Percentiles rank a stretch among this genome's conserved stretches.
These are phyloP conservation scores for Colletotrichum sp. DNA, from an alignment of 2,329 filamentous ascomycete species.

Conservation along the genomic window DNA sequence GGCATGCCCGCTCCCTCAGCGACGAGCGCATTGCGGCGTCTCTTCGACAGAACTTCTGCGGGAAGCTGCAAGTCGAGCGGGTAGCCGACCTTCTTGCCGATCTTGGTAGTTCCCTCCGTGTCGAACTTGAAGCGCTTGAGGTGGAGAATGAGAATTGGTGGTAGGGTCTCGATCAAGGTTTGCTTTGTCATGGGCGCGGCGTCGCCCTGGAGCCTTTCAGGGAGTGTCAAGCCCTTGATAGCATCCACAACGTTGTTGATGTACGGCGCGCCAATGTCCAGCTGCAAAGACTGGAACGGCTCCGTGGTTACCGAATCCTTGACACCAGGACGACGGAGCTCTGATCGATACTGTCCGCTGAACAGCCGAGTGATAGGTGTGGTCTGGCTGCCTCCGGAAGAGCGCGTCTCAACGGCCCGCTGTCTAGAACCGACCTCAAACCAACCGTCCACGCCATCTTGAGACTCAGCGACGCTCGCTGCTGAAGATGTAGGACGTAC, in stretches of 20 bases:
- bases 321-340: slow-evolving; percentile 83
- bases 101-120: slow-evolving; percentile 88
- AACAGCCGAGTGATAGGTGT: slow-evolving; percentile 96
- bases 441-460: slow-evolving; percentile 71
- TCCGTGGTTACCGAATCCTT: slow-evolving; percentile 93
- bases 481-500: slow-evolving; percentile 29
- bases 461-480: slow-evolving; percentile 29
- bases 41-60: slow-evolving; percentile 82
- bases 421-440: slow-evolving; percentile 94
- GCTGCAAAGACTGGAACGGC: slow-evolving; percentile 90
- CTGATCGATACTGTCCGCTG: slow-evolving; percentile 87
- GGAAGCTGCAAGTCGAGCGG: slow-evolving; percentile 94
- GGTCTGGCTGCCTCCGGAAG: slow-evolving; percentile 76
- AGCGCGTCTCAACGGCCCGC: slow-evolving; percentile 83
- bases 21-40: slow-evolving; percentile 70
- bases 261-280: slow-evolving; percentile 89
- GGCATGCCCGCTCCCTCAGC: slow-evolving; percentile 73
- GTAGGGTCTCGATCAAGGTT: slow-evolving; percentile 89
- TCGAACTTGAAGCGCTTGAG: slow-evolving; percentile 98
- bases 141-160: slow-evolving; percentile 91
- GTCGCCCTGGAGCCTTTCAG: slow-evolving; percentile 85
- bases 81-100: slow-evolving; percentile 98
- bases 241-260: slow-evolving; percentile 93
- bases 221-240: slow-evolving; percentile 80
- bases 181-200: slow-evolving; percentile 83